Base-by-base conservation (phyloP, 176 grass and related monocot genomes). In the Areca catechu region DNA sequence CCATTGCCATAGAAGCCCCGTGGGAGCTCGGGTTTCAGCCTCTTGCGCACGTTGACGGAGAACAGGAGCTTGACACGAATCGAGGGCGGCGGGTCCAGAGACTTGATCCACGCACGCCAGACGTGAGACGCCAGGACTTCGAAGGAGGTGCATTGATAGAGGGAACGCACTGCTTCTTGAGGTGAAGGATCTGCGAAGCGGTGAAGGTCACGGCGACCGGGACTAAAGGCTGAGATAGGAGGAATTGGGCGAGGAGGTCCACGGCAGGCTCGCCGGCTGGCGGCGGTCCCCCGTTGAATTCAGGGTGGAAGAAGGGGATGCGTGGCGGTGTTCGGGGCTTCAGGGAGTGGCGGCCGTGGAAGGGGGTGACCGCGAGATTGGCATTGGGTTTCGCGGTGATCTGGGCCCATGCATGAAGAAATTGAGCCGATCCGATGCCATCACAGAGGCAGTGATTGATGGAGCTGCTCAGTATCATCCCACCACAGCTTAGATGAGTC, bases 401-500 rank as follows among this genome's bases (percentile, higher is more conserved):
- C 5, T 56, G 72, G 10, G 86, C 92, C 87, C 92, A 91, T 16
- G 92, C 83, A 22, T 88, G 75, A 50, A 97, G 87, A 50, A 97
- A 97, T 48, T 91, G 81, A 17, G 92, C 81, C 22, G 86, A 80
- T 16, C 82, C 92, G 25, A 97, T 70, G 61, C 86, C 92, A 63
- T 97, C 92, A 57, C 87, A 88, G 61, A 97, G 72, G 65, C 92
- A 91, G 77, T 97, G 92, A 77, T 70, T 91, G 62, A 97, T 91
- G 24, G 78, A 83, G 1, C 83, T 91, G 75, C 83, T 91, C 48
- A 97, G 69, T 18, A 88, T 75, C 75, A 88, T 78, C 16, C 92
- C 92, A 24, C 86, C 92, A 78, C 92, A 97, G 15, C 73, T 83
- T 5, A 97, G 77, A 59, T 79, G 72, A 16, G 92, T 97, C 56